Evolutionary conservation across 2,329 filamentous ascomycete species (phyloP).

Genomic region (Podosphaera aphanis): DNA sequence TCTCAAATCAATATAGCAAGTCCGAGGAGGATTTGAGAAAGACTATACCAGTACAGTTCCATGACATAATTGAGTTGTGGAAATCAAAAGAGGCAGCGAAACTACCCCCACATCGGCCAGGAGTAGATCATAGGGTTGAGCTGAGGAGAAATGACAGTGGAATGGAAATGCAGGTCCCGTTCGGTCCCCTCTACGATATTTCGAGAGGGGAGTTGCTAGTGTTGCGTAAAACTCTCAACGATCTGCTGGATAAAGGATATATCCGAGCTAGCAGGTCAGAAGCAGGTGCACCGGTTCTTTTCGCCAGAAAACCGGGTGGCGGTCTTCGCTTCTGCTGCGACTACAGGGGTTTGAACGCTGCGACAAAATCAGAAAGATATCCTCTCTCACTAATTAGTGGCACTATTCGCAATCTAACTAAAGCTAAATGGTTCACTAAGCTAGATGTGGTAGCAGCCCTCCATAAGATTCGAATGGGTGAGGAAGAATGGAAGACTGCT

Average conservation of each 20-base stretch:
- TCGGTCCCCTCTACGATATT: background rate
- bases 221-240: conserved; percentile 1
- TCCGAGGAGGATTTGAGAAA: background rate
- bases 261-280: background rate
- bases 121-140: background rate
- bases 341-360: conserved; percentile 2
- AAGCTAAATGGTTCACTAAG: too few species aligned
- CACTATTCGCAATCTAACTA: background rate
- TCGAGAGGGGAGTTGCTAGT: background rate
- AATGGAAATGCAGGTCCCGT: background rate
- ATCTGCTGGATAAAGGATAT: conserved; percentile 1
- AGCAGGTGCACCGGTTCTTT: conserved; percentile 1
- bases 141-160: background rate
- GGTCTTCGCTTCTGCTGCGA: conserved; percentile 1
- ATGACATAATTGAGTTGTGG: background rate
- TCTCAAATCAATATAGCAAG: background rate
- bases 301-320: background rate
- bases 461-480: conserved; percentile 1
- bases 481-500: background rate
- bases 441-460: background rate
- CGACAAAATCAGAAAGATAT: conserved; percentile 2
- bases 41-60: background rate
- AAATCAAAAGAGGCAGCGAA: background rate
- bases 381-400: background rate
- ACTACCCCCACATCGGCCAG: background rate